phyloP scores from a whole-genome alignment of 345 rosid species.

The Citrus inodora region DNA sequence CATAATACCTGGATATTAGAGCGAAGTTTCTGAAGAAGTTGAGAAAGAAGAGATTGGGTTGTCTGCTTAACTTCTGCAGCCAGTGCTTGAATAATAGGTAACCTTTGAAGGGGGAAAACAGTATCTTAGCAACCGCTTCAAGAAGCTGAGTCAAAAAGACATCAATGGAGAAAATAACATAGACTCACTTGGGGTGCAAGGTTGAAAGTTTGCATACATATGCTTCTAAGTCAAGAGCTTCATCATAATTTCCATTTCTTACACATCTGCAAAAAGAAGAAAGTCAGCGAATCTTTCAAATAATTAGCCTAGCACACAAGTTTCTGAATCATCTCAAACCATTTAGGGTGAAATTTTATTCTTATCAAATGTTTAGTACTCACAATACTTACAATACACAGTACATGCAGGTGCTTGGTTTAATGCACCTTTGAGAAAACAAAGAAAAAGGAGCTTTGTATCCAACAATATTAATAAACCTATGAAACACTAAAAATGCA shows the following conservation, averaged over 20 bases:
- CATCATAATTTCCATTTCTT: conserved; percentile 94
- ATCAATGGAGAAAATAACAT: background rate
- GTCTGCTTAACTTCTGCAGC: conserved; percentile 88
- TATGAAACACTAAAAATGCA: background rate
- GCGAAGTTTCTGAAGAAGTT: conserved; percentile 87
- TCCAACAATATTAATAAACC: background rate
- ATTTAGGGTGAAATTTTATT: background rate
- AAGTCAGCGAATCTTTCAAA: conserved; percentile 1
- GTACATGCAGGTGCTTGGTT: background rate
- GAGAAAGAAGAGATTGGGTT: conserved; percentile 90
- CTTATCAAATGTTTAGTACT: background rate
- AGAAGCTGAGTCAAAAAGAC: conserved; percentile 12
- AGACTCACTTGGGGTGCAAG: conserved; percentile 95
- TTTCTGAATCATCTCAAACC: background rate
- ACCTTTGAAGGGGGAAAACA: conserved; percentile 33
- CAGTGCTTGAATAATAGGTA: conserved; percentile 89
- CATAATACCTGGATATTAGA: conserved; percentile 81
- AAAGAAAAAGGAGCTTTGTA: background rate
- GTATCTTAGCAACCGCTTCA: conserved; percentile 13
- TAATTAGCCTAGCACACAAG: background rate
- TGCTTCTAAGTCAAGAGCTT: conserved; percentile 96
- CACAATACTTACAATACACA: background rate
- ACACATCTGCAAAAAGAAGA: conserved; percentile 67
- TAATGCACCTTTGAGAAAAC: background rate
- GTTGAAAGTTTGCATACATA: conserved; percentile 85